Conservation (phyloP, 805 yeast species). For the Candida palmyrensis region DNA sequence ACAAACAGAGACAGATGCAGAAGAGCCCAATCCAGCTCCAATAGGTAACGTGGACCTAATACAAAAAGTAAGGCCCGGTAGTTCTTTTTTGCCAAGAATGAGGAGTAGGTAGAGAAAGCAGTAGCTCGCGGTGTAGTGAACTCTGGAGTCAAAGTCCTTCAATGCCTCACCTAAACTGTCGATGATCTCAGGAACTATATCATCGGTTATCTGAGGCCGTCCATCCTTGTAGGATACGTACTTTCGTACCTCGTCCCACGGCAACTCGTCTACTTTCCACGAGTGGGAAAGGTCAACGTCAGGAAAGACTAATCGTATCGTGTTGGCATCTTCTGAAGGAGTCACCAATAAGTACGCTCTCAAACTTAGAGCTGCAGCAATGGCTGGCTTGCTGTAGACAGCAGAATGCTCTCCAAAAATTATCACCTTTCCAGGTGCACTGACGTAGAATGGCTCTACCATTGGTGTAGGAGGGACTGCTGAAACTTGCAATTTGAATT, state of each 20-base stretch:
- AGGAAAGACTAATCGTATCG: conserved; percentile 68
- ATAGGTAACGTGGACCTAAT: conserved; percentile 85
- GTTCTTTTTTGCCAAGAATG: conserved; percentile 44
- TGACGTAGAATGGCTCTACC: conserved; percentile 61
- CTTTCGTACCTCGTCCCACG: conserved; percentile 45
- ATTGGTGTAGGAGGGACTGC: no score
- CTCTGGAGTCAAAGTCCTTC: conserved; percentile 41
- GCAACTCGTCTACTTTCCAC: conserved; percentile 61
- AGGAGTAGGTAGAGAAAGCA: conserved; percentile 78
- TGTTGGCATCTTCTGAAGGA: conserved; percentile 35
- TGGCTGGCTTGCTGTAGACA: conserved; percentile 88
- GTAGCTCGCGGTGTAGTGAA: conserved; percentile 73
- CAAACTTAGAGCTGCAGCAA: conserved; percentile 89
- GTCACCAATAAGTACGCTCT: conserved; percentile 75
- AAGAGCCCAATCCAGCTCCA: conserved; percentile 95
- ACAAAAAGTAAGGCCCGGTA: conserved; percentile 52
- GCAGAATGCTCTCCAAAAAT: conserved; percentile 97
- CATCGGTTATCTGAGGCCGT: conserved; percentile 38
- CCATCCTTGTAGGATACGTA: conserved; percentile 16
- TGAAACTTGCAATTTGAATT: not conserved
- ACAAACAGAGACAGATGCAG: conserved; percentile 86
- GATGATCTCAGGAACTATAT: conserved; percentile 55
- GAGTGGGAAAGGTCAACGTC: conserved; percentile 63
- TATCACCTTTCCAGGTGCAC: conserved; percentile 96
- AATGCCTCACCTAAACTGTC: conserved; percentile 43